Evolutionary conservation across 139 green algal species (phyloP), one percentile per base, ranked within the genome.

Genomic region (Marvania coccoides): DNA sequence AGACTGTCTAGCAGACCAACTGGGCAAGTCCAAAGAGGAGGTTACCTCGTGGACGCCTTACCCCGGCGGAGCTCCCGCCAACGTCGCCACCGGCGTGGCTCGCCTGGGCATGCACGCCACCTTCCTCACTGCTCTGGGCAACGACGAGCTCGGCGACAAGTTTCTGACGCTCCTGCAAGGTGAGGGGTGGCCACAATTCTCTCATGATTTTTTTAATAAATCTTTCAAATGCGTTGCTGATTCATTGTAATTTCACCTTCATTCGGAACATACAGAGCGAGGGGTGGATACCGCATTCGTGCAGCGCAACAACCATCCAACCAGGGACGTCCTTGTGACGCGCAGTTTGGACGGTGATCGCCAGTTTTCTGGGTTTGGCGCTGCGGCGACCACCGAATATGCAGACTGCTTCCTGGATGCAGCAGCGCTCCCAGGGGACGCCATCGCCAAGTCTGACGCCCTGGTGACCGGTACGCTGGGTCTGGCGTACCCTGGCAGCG

Each of bases 1-100:
- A 95, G 88, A 95, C 63, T 86, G 87, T 40, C 79, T 95, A 34
- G 87, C 88, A 3, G 83, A 93, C 33, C 80, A 95, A 55, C 76
- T 83, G 46, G 87, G 87, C 6, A 34, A 85, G 23, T 60, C 85
- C 3, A 71, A 76, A 5, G 78, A 92, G 6, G 56, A 92, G 47
- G 88, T 95, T 1, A 70, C 61, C 8, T 85, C 73, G 5, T 96
- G 90, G 74, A 95, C 81, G 23, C 86, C 87, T 5, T 91, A 89
- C 51, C 86, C 89, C 4, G 90, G 90, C 6, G 90, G 90, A 9
- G 90, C 90, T 0, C 83, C 87, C 4, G 75, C 65, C 61, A 96
- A 96, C 57, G 88, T 96, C 26, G 87, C 82, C 29, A 83, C 82
- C 23, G 79, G 71, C 4, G 48, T 88, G 1, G 72, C 77, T 0